These are phyloP conservation scores for Phylloporus rhodoxanthus DNA, from an alignment of 768 basidiomycete species.

Conservation along the genomic window DNA sequence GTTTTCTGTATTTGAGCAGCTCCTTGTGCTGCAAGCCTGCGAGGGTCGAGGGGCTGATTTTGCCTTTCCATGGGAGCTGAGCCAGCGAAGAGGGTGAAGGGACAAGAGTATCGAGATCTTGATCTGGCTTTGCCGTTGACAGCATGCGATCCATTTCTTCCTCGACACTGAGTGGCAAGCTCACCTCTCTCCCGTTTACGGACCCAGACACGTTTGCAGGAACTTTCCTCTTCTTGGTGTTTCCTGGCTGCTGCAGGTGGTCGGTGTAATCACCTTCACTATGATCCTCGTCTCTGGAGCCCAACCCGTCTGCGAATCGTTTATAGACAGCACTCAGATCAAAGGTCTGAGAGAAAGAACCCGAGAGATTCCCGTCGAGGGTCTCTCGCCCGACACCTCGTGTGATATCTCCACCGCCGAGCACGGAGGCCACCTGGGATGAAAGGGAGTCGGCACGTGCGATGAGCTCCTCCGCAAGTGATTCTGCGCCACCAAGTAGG, in stretches of 20 bases:
- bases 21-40: slow-evolving; percentile 76
- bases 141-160: slow-evolving; percentile 35
- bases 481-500: slow-evolving; percentile 39
- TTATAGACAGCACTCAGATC: slow-evolving; percentile 26
- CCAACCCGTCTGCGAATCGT: slow-evolving; percentile 20
- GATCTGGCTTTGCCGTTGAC: slow-evolving; percentile 22
- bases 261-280: slow-evolving; percentile 61
- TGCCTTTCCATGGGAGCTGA: slow-evolving; percentile 33
- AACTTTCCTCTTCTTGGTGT: slow-evolving; percentile 86
- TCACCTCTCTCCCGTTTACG: slow-evolving; percentile 38
- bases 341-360: slow-evolving; percentile 21
- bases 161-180: slow-evolving; percentile 39
- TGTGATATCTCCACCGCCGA: slow-evolving; percentile 39
- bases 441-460: slow-evolving; percentile 53
- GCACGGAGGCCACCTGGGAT: slow-evolving; percentile 53
- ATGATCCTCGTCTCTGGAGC: slow-evolving; percentile 42
- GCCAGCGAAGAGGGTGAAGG: slow-evolving; percentile 17
- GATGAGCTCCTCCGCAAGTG: slow-evolving; percentile 52
- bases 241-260: slow-evolving; percentile 69
- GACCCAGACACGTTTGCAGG: slow-evolving; percentile 52
- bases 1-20: slow-evolving; percentile 58
- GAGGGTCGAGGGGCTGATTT: slow-evolving; percentile 53
- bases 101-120: slow-evolving; percentile 19
- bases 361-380: slow-evolving; percentile 13
- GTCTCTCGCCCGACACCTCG: slow-evolving; percentile 22